Conservation (phyloP, 192 early-diverging fungal genomes). For the Spizellomyces sp. region DNA sequence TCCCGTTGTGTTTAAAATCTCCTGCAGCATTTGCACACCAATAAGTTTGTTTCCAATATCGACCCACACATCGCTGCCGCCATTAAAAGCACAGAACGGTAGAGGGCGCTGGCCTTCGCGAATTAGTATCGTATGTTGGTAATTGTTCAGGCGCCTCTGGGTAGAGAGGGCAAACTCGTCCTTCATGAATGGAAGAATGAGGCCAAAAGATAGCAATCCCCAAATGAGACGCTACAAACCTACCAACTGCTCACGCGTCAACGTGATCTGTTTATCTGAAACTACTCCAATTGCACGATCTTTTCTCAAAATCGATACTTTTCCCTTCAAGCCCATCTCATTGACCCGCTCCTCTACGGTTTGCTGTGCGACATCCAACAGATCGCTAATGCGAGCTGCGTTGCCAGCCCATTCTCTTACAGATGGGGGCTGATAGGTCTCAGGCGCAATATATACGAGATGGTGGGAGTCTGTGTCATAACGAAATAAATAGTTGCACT, state of each 20-base stretch:
- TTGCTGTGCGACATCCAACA: constrained; percentile 78
- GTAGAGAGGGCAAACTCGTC: constrained; percentile 82
- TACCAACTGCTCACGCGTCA: constrained; percentile 76
- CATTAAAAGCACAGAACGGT: constrained; percentile 94
- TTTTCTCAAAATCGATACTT: constrained; percentile 73
- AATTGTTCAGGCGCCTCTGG: constrained; percentile 40
- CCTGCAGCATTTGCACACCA: constrained; percentile 80
- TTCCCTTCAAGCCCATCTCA: constrained; percentile 63
- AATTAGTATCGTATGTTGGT: constrained; percentile 62
- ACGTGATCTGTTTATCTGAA: constrained; percentile 46
- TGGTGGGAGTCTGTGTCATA: constrained; percentile 57
- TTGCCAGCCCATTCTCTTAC: constrained; percentile 30
- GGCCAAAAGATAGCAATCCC: background rate
- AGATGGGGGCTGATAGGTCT: constrained; percentile 36
- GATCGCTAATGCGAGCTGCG: constrained; percentile 33
- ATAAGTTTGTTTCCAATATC: constrained; percentile 95
- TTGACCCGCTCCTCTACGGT: constrained; percentile 61
- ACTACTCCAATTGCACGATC: constrained; percentile 75
- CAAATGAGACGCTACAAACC: background rate
- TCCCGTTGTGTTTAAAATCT: constrained; percentile 59
- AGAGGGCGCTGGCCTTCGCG: constrained; percentile 44
- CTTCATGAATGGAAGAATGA: constrained; percentile 15
- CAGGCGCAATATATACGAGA: constrained; percentile 68
- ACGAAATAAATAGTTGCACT: constrained; percentile 90
- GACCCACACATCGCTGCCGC: constrained; percentile 88